A percentile compares a stretch with the other conserved stretches of the same genome.
Evolutionary conservation across 192 early-diverging fungal genomes (phyloP).

Genomic region (Geranomyces michiganensis): DNA sequence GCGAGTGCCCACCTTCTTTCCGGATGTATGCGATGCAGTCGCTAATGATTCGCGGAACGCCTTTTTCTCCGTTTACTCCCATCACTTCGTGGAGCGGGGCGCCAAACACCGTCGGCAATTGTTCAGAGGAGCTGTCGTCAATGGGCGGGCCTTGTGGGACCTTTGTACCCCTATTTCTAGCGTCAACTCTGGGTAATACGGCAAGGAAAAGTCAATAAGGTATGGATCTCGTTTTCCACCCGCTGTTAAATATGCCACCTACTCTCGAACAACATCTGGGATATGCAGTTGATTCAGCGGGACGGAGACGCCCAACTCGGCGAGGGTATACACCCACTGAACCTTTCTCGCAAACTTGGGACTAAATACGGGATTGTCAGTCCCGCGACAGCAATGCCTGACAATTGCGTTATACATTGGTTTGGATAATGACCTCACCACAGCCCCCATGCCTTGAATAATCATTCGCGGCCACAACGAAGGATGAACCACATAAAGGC

Average conservation of each 20-base stretch:
- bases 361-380: constrained; percentile 46
- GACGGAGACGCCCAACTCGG: constrained; percentile 65
- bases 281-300: constrained; percentile 77
- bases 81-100: constrained; percentile 73
- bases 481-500: constrained; percentile 91
- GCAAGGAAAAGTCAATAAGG: too few species aligned
- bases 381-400: not conserved
- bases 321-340: constrained; percentile 74
- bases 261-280: constrained; percentile 51
- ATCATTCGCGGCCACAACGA: constrained; percentile 79
- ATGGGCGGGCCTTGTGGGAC: not conserved
- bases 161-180: not conserved
- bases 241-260: not conserved
- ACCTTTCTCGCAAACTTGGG: constrained; percentile 91
- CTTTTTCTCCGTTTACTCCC: constrained; percentile 72
- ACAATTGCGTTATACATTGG: not conserved
- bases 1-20: constrained; percentile 52
- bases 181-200: constrained; percentile 32
- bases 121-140: not conserved
- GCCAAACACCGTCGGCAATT: constrained; percentile 61
- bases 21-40: constrained; percentile 75
- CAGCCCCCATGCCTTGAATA: constrained; percentile 80
- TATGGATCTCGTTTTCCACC: not conserved
- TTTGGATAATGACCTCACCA: constrained; percentile 71
- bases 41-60: constrained; percentile 73